phyloP scores from a whole-genome alignment of 495 filamentous ascomycete genomes.

The Parachaetomium inaequale region DNA sequence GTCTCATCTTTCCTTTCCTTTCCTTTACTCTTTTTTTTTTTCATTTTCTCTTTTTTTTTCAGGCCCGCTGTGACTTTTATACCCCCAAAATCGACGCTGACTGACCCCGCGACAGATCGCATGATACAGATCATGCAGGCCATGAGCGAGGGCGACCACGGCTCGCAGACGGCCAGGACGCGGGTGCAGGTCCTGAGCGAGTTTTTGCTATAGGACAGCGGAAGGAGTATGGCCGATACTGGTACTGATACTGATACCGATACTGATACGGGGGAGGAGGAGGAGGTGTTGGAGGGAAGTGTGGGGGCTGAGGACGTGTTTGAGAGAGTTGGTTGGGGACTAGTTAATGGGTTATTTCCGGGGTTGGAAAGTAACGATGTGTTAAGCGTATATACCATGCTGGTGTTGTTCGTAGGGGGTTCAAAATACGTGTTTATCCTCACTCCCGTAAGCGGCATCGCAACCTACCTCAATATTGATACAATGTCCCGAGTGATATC shows the following conservation, averaged over 20 bases:
- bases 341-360: neutral
- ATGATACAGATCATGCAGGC: slow-evolving; percentile 58
- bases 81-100: neutral
- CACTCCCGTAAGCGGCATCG: neutral
- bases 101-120: slow-evolving; percentile 30
- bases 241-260: too few relatives aligned
- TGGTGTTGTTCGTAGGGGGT: neutral
- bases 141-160: slow-evolving; percentile 51
- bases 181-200: slow-evolving; percentile 54
- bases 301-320: neutral
- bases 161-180: slow-evolving; percentile 51
- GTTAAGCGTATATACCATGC: neutral
- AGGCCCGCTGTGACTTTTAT: too few relatives aligned
- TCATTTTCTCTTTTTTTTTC: neutral
- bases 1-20: neutral
- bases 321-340: neutral
- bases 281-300: neutral
- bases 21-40: neutral
- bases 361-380: neutral
- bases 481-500: neutral
- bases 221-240: too few relatives aligned
- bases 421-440: neutral
- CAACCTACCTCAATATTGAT: neutral
- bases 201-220: slow-evolving; percentile 39
- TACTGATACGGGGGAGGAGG: neutral